Evolutionary conservation across 352 stramenopile genomes (phyloP), one percentile per base, ranked within the genome.

Genomic region (Peronospora farinosa): DNA sequence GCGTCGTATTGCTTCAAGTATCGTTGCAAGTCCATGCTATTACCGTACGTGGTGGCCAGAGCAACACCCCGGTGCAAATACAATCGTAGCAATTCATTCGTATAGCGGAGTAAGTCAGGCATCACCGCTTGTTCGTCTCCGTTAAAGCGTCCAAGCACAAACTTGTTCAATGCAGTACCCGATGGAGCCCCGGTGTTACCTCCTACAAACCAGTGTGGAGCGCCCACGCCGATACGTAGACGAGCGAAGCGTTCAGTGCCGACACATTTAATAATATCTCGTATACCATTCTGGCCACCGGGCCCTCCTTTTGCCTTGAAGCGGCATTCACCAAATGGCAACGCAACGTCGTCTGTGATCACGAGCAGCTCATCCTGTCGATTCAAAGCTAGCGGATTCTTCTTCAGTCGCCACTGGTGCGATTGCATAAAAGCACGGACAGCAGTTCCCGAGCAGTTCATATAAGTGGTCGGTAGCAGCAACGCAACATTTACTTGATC

Each of bases 291-390:
- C 58, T 94, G 84, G 0, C 84, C 84, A 5, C 84, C 84, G 0
- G 76, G 69, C 0, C 81, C 79, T 31, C 84, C 84, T 38, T 88
- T 87, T 30, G 62, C 62, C 54, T 91, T 91, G 61, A 94, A 91
- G 21, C 79, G 81, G 19, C 75, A 89, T 27, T 78, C 78, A 35
- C 84, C 84, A 40, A 92, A 94, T 2, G 84, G 84, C 28, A 92
- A 49, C 25, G 79, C 63, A 25, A 94, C 82, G 47, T 94, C 81
- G 50, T 94, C 84, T 3, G 74, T 78, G 21, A 92, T 47, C 23
- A 94, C 83, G 13, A 94, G 75, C 54, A 94, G 61, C 47, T 94
- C 83, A 46, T 94, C 83, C 45, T 92, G 78, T 40, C 78, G 78
- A 52, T 88, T 91, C 28, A 92, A 53, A 7, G 76, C 53, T 38